Percentiles rank a stretch among this genome's conserved stretches.
phyloP scores from a whole-genome alignment of 441 rosid genomes.

The Eruca vesicaria region DNA sequence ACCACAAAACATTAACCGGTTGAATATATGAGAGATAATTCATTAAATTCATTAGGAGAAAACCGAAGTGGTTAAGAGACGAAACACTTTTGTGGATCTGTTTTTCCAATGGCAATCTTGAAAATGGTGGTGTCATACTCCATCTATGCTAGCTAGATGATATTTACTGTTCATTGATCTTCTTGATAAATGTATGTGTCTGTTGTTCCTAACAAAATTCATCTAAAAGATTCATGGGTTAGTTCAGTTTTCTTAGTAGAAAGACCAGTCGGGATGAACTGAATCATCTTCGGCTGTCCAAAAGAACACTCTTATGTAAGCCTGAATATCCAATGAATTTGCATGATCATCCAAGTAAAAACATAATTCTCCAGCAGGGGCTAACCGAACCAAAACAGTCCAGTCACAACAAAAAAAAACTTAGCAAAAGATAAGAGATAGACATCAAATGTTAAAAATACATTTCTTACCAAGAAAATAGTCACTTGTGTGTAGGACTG shows the following conservation, averaged over 20 bases:
- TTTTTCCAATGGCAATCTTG: neutral
- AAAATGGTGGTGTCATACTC: neutral
- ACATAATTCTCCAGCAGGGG: neutral
- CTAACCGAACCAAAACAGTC: no score
- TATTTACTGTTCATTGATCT: no score
- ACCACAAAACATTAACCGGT: neutral
- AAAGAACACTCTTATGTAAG: neutral
- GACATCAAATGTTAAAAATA: neutral
- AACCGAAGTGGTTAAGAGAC: neutral
- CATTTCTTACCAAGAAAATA: neutral
- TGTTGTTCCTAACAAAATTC: neutral
- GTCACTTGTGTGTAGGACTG: neutral
- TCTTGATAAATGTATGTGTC: neutral
- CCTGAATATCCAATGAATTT: neutral
- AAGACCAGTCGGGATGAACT: neutral
- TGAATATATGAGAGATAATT: neutral
- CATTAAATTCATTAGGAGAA: neutral
- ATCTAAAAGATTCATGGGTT: neutral
- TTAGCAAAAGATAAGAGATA: neutral
- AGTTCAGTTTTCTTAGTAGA: neutral
- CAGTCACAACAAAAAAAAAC: neutral
- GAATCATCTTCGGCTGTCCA: neutral
- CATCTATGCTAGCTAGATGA: neutral
- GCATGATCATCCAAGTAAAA: neutral
- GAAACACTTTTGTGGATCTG: neutral